Conservation (phyloP, 2,329 filamentous ascomycete genomes). For the Pestalotiopsis fici region DNA sequence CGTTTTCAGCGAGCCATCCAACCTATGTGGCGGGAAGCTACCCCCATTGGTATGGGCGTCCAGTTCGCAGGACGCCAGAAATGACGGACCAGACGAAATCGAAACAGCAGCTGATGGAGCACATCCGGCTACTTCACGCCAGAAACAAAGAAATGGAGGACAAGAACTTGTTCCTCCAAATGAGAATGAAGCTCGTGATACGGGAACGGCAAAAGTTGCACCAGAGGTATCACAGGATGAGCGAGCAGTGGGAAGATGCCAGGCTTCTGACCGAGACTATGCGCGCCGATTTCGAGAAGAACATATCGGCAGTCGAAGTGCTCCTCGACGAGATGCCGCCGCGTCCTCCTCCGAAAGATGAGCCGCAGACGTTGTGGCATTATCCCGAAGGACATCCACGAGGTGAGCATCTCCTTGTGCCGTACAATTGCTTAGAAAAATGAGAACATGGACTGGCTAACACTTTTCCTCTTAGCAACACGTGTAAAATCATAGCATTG, state of each 20-base stretch:
- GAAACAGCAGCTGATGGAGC: not conserved
- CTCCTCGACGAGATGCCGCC: not conserved
- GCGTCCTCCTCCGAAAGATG: not conserved
- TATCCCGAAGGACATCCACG: not conserved
- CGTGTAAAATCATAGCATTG: not conserved
- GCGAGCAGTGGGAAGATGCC: not conserved
- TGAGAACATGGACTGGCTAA: not conserved
- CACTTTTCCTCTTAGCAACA: not conserved
- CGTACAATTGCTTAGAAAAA: not conserved
- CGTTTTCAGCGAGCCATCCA: not conserved
- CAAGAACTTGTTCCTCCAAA: not conserved
- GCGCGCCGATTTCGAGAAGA: not conserved
- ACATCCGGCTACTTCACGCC: not conserved
- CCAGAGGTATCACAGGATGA: not conserved
- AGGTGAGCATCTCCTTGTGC: not conserved
- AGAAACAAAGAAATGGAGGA: not conserved
- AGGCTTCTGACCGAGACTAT: not conserved
- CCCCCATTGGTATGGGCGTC: not conserved
- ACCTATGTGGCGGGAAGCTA: not conserved
- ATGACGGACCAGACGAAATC: not conserved
- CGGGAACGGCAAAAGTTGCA: not conserved
- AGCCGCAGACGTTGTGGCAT: not conserved
- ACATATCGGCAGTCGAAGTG: not conserved
- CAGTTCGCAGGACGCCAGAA: not conserved
- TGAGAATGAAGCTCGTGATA: not conserved